phyloP scores from a whole-genome alignment of 768 basidiomycete genomes.

The Lentinula sp. region DNA sequence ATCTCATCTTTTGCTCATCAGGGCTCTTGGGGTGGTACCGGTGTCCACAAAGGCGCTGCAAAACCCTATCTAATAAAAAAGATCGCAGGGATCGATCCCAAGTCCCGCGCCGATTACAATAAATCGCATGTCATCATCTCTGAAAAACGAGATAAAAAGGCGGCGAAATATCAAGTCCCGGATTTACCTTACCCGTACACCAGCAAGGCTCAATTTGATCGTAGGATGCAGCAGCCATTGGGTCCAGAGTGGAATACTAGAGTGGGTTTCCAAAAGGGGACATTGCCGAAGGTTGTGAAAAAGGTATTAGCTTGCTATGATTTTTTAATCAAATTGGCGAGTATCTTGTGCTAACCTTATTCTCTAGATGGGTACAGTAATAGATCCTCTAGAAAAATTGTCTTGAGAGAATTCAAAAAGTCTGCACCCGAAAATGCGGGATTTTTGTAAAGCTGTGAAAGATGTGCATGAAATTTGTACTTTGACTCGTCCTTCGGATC shows the following conservation, averaged over 20 bases:
- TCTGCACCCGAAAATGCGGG: no score
- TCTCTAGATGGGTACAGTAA: slow-evolving; percentile 45
- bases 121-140: slow-evolving; percentile 92
- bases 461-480: no score
- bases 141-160: slow-evolving; percentile 93
- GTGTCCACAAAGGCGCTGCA: slow-evolving; percentile 51
- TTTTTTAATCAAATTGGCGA: neutral
- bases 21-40: slow-evolving; percentile 91
- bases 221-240: slow-evolving; percentile 71
- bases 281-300: slow-evolving; percentile 79
- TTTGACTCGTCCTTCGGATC: no score
- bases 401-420: slow-evolving; percentile 13
- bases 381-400: slow-evolving; percentile 46
- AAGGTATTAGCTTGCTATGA: slow-evolving; percentile 48
- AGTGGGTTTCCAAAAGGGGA: slow-evolving; percentile 75
- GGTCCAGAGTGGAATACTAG: slow-evolving; percentile 94
- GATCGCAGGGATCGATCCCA: slow-evolving; percentile 74
- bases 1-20: slow-evolving; percentile 19
- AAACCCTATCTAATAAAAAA: slow-evolving; percentile 76
- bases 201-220: slow-evolving; percentile 87
- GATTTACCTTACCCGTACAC: slow-evolving; percentile 96
- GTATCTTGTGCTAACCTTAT: neutral
- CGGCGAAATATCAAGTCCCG: slow-evolving; percentile 80
- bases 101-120: slow-evolving; percentile 73
- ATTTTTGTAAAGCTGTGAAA: no score